These are phyloP conservation scores for Pestalotiopsis sp. DNA, from an alignment of 2,329 filamentous ascomycete genomes.

Conservation along the genomic window DNA sequence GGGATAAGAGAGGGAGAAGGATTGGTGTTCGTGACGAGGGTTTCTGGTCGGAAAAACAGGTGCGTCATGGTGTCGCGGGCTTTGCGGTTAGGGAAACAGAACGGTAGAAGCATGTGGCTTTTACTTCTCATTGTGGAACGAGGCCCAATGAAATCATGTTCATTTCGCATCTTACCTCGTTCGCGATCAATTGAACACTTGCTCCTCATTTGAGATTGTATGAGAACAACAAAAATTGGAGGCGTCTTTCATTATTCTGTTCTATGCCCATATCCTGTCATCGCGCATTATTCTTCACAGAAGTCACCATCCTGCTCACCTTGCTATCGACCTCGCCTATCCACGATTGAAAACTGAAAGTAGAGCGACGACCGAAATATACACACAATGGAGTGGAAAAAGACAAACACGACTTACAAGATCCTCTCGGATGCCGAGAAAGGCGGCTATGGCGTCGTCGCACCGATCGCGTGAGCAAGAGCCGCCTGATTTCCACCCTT, in stretches of 20 bases:
- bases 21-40: background rate
- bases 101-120: background rate
- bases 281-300: background rate
- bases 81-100: background rate
- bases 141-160: background rate
- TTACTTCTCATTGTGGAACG: background rate
- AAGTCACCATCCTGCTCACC: background rate
- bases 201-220: background rate
- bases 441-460: conserved; percentile 56
- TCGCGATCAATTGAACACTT: background rate
- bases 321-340: background rate
- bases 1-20: background rate
- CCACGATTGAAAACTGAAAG: background rate
- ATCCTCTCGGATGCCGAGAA: conserved; percentile 57
- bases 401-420: conserved; percentile 42
- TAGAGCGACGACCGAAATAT: background rate
- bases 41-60: background rate
- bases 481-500: background rate
- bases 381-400: conserved; percentile 21
- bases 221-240: background rate
- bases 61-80: background rate
- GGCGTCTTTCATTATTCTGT: background rate
- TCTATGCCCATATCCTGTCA: background rate
- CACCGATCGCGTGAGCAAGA: conserved; percentile 49
- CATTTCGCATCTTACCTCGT: background rate